These are phyloP conservation scores for Penicillium mononematosum DNA, from an alignment of 495 filamentous ascomycete genomes.

Conservation along the genomic window DNA sequence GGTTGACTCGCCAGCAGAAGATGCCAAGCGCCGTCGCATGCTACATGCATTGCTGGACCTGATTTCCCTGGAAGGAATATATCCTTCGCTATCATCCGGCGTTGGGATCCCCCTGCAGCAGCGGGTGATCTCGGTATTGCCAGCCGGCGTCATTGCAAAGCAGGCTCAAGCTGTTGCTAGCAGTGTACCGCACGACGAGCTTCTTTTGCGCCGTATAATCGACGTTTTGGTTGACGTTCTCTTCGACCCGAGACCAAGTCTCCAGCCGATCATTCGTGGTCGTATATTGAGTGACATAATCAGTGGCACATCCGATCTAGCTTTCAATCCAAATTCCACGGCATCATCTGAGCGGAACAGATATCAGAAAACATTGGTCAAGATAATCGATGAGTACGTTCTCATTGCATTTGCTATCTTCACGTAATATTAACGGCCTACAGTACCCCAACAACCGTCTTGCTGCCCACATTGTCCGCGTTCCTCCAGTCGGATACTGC, in stretches of 20 bases:
- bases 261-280: slow-evolving; percentile 42
- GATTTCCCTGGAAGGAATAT: slow-evolving; percentile 55
- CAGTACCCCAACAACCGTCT: slow-evolving; percentile 42
- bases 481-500: slow-evolving; percentile 48
- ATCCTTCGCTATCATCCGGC: slow-evolving; percentile 53
- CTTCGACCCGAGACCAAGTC: slow-evolving; percentile 35
- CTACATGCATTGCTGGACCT: slow-evolving; percentile 53
- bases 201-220: slow-evolving; percentile 35
- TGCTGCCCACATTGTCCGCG: slow-evolving; percentile 47
- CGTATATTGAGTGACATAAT: slow-evolving; percentile 48
- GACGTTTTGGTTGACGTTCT: slow-evolving; percentile 30
- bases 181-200: slow-evolving; percentile 30
- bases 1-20: slow-evolving; percentile 34
- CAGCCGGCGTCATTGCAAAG: slow-evolving; percentile 46
- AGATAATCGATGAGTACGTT: slow-evolving; percentile 47
- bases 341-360: slow-evolving; percentile 15
- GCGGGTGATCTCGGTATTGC: slow-evolving; percentile 51
- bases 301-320: slow-evolving; percentile 41
- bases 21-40: slow-evolving; percentile 47
- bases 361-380: slow-evolving; percentile 33
- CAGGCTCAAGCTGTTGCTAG: slow-evolving; percentile 21
- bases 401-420: not conserved
- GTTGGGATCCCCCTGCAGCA: slow-evolving; percentile 56
- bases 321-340: slow-evolving; percentile 39
- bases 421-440: slow-evolving; percentile 19